Percentiles rank a stretch among this genome's conserved stretches.
Conservation (phyloP, 2,329 filamentous ascomycete genomes). For the Dactylellina sp. region DNA sequence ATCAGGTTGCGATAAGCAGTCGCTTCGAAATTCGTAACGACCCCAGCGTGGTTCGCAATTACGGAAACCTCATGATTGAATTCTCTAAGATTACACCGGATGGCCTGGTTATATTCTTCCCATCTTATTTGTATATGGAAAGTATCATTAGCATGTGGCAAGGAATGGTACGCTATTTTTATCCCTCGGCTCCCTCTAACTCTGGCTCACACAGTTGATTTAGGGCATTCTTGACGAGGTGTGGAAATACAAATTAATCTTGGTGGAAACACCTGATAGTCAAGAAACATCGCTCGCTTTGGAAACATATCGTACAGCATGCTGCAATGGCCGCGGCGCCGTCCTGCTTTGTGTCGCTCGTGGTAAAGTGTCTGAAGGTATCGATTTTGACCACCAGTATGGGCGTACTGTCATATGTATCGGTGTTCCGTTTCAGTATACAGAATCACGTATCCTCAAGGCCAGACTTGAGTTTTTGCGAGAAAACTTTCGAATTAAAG, state of each 20-base stretch:
- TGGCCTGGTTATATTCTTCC: conserved; percentile 99
- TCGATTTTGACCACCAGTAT: conserved; percentile 99
- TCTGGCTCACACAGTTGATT: neutral
- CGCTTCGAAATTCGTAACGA: conserved; percentile 96
- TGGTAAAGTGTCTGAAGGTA: conserved; percentile 96
- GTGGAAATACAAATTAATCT: conserved; percentile 98
- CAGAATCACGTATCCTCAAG: conserved; percentile 95
- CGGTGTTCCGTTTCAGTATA: conserved; percentile 98
- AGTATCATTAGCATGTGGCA: conserved; percentile 99
- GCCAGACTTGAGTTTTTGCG: conserved; percentile 94
- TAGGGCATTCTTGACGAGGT: conserved; percentile 90
- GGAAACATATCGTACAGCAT: conserved; percentile 96
- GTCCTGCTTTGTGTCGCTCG: conserved; percentile 94
- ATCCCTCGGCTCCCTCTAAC: neutral
- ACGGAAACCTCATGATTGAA: conserved; percentile 90
- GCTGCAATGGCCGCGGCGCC: conserved; percentile 94
- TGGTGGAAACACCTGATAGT: conserved; percentile 96
- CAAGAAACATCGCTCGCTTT: conserved; percentile 96
- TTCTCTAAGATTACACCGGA: conserved; percentile 97
- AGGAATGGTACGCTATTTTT: conserved; percentile 73
- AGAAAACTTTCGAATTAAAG: conserved; percentile 94
- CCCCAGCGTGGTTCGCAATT: conserved; percentile 95
- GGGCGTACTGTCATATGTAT: conserved; percentile 95
- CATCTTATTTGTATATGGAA: conserved; percentile 98
- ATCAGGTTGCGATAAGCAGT: conserved; percentile 92